A percentile compares a stretch with the other conserved stretches of the same genome.
Evolutionary conservation across 352 stramenopile species (phyloP).

Genomic region (Phytopythium litorale): DNA sequence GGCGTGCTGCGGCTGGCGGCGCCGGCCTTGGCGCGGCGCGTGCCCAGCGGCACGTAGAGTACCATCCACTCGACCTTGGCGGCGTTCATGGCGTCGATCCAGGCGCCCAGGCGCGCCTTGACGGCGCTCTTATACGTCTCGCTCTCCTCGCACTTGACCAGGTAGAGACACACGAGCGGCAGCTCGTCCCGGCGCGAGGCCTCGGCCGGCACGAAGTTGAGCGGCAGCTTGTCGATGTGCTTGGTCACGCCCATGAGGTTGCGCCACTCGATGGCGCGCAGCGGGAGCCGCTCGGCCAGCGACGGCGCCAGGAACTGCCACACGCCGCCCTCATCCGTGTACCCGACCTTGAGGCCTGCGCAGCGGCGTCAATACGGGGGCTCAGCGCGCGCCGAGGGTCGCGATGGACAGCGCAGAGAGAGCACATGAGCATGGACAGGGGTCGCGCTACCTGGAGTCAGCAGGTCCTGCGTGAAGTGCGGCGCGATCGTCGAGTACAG

Average conservation of each 20-base stretch:
- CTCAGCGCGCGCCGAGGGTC: neutral
- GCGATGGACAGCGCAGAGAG: neutral
- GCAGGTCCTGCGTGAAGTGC: conserved; percentile 66
- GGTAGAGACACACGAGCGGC: conserved; percentile 63
- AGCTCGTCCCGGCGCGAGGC: conserved; percentile 13
- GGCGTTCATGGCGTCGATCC: conserved; percentile 72
- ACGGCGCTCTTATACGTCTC: conserved; percentile 61
- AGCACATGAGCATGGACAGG: neutral
- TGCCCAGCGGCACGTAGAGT: conserved; percentile 84
- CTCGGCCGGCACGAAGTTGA: conserved; percentile 44
- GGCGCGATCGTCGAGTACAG: conserved; percentile 67
- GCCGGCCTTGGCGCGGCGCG: conserved; percentile 44
- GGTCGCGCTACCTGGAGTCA: conserved; percentile 31
- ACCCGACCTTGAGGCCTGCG: conserved; percentile 58
- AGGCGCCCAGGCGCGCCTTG: conserved; percentile 40
- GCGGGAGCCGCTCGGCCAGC: conserved; percentile 53
- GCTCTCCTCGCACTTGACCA: conserved; percentile 85
- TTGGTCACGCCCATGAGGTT: conserved; percentile 76
- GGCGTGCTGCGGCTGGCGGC: conserved; percentile 18
- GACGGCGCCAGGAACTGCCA: conserved; percentile 77
- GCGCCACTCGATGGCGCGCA: conserved; percentile 77
- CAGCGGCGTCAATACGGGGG: neutral
- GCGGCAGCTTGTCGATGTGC: conserved; percentile 54
- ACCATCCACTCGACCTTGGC: conserved; percentile 72
- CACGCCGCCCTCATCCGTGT: conserved; percentile 68